These are phyloP conservation scores for Beauveria asiatica DNA, from an alignment of 2,329 filamentous ascomycete species.

Conservation along the genomic window DNA sequence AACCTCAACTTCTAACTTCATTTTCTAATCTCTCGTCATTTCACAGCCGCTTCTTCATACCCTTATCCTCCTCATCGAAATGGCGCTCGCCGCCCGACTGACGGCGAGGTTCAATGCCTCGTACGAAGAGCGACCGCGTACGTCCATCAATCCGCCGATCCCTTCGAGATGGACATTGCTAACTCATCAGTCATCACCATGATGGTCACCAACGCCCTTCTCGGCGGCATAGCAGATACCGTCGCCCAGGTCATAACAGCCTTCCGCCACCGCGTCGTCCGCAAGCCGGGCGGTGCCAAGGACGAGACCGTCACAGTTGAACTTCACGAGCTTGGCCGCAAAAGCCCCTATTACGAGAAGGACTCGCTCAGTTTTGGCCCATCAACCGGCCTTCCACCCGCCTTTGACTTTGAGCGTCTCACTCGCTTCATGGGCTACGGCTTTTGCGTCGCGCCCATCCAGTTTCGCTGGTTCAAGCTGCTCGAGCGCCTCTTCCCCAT, in stretches of 20 bases:
- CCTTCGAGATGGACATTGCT: not conserved
- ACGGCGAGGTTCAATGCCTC: conserved; percentile 85
- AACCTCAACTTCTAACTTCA: conserved; percentile 14
- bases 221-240: conserved; percentile 93
- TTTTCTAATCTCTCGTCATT: conserved; percentile 14
- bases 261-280: conserved; percentile 58
- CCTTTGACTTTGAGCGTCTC: conserved; percentile 92
- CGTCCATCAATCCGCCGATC: conserved; percentile 18
- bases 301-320: conserved; percentile 75
- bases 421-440: conserved; percentile 96
- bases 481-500: conserved; percentile 76
- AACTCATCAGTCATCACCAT: conserved; percentile 70
- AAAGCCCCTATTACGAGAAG: conserved; percentile 56
- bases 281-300: conserved; percentile 53
- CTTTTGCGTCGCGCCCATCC: conserved; percentile 89
- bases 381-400: conserved; percentile 51
- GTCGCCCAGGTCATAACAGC: conserved; percentile 89
- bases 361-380: conserved; percentile 51
- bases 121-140: conserved; percentile 83
- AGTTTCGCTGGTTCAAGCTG: conserved; percentile 94
- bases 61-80: conserved; percentile 78
- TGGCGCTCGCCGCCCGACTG: conserved; percentile 75
- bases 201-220: conserved; percentile 96
- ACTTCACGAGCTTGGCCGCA: conserved; percentile 77
- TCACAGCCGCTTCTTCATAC: conserved; percentile 76